Evolutionary conservation across 306 rosid species (phyloP).

Genomic region (Prunus campanulata): DNA sequence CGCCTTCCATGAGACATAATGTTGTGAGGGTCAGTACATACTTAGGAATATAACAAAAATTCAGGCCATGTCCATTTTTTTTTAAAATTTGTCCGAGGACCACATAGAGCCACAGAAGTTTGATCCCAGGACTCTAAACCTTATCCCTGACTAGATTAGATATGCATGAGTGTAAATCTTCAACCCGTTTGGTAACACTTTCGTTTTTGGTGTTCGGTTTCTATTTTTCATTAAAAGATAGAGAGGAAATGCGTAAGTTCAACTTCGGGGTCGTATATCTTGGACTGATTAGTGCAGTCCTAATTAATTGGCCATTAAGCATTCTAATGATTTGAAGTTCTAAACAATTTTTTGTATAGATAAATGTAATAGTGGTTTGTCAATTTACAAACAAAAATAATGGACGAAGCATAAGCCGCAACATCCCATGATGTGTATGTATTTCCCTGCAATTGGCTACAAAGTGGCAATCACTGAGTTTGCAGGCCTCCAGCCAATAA

Average conservation of each 20-base stretch:
- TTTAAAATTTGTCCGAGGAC: neutral
- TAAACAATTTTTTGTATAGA: neutral
- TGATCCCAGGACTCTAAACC: conserved; percentile 8
- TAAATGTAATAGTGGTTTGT: neutral
- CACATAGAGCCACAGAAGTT: conserved; percentile 9
- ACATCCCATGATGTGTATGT: too few species aligned
- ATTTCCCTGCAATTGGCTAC: neutral
- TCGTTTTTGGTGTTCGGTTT: too few species aligned
- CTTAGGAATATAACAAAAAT: neutral
- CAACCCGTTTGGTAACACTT: too few species aligned
- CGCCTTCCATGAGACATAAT: neutral
- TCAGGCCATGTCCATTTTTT: neutral
- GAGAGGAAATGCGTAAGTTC: too few species aligned
- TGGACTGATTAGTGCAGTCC: neutral
- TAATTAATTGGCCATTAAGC: neutral
- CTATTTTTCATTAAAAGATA: neutral
- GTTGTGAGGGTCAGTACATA: neutral
- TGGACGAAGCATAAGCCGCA: neutral
- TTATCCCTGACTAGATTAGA: neutral
- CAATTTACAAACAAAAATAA: conserved; percentile 1
- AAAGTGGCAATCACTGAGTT: too few species aligned
- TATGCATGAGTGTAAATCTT: neutral
- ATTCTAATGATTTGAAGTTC: neutral
- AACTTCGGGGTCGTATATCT: neutral
- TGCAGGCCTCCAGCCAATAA: neutral